Evolutionary conservation across 331 rosid species (phyloP).

Genomic region (Rosa hybrid): DNA sequence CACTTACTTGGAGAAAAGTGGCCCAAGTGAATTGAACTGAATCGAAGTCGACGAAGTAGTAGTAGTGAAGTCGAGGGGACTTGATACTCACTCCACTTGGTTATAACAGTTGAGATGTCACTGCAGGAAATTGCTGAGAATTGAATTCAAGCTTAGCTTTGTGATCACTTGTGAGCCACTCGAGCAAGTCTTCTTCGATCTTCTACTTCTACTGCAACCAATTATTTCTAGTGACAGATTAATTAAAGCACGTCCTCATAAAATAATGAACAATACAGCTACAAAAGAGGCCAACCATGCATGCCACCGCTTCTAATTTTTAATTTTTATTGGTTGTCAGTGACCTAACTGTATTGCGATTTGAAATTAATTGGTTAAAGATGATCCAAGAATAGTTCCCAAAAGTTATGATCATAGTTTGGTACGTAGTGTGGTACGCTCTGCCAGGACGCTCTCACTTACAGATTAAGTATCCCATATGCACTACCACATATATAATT

Average conservation of each 20-base stretch:
- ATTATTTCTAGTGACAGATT: background rate
- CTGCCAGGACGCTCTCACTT: background rate
- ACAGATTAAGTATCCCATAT: background rate
- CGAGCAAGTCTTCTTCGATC: background rate
- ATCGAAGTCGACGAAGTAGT: background rate
- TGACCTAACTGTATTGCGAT: conserved; percentile 1
- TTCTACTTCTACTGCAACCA: background rate
- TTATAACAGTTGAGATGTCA: background rate
- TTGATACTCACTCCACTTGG: background rate
- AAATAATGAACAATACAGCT: background rate
- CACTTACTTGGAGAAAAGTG: background rate
- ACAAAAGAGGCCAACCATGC: background rate
- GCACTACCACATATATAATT: background rate
- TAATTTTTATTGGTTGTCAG: background rate
- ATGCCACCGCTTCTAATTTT: background rate
- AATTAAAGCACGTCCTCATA: conserved; percentile 4
- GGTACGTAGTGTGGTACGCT: background rate
- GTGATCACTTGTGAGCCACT: conserved; percentile 5
- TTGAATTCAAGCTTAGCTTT: background rate
- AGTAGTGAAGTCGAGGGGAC: background rate
- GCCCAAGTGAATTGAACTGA: background rate
- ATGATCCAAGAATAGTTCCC: background rate
- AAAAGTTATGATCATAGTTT: background rate
- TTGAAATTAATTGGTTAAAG: background rate
- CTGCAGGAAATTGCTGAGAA: background rate